Conservation (phyloP, 2,329 filamentous ascomycete species). For the Emmonsiellopsis sp. region DNA sequence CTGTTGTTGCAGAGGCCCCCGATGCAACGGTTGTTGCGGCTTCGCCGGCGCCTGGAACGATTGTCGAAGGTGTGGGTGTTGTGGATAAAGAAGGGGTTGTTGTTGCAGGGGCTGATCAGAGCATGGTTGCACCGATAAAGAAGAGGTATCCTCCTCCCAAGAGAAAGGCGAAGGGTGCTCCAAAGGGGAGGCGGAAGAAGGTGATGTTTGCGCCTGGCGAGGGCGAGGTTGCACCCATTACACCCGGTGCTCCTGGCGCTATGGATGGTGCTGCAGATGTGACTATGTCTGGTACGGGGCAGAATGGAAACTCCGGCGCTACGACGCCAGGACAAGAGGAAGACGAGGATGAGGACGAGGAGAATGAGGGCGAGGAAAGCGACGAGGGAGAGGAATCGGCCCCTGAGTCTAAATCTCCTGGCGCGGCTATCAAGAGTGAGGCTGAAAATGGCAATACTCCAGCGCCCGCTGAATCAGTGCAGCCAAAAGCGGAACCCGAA, state of each 20-base stretch:
- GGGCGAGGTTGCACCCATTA: constrained; percentile 30
- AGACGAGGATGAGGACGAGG: constrained; percentile 39
- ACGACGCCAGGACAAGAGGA: constrained; percentile 33
- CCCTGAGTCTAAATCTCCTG: constrained; percentile 37
- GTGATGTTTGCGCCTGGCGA: constrained; percentile 46
- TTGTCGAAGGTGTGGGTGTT: constrained; percentile 50
- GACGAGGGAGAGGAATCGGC: constrained; percentile 45
- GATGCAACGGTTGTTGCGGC: constrained; percentile 26
- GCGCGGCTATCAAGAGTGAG: constrained; percentile 21
- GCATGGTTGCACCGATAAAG: constrained; percentile 39
- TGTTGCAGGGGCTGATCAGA: constrained; percentile 41
- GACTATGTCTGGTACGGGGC: constrained; percentile 22
- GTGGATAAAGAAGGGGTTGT: constrained; percentile 54
- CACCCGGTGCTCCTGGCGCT: constrained; percentile 30
- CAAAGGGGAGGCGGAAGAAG: constrained; percentile 69
- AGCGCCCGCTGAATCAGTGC: constrained; percentile 9
- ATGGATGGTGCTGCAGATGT: constrained; percentile 21
- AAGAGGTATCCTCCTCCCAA: constrained; percentile 62
- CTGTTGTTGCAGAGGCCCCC: constrained; percentile 35
- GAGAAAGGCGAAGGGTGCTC: constrained; percentile 71
- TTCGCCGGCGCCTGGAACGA: constrained; percentile 47
- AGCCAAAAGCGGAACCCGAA: not conserved
- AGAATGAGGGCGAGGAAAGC: constrained; percentile 41
- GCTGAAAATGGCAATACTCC: constrained; percentile 19
- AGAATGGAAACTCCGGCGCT: not conserved